Conservation (phyloP, 192 early-diverging fungal genomes). For the Umbelopsis sp. region DNA sequence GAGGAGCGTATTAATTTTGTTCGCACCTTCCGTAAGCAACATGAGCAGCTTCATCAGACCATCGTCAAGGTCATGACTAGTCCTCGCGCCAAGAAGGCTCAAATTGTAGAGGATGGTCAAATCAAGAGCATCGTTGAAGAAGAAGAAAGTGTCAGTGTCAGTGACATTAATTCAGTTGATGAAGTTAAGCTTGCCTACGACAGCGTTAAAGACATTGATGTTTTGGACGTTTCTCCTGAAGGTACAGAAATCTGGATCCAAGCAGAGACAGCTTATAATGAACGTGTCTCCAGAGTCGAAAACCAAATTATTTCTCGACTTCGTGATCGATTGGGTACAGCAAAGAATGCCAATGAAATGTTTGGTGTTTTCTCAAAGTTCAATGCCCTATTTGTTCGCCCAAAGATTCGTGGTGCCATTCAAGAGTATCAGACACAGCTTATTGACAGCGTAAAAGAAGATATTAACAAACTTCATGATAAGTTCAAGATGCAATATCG, state of each 20-base stretch:
- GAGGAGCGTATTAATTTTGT: slow-evolving; percentile 94
- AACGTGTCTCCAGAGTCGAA: slow-evolving; percentile 92
- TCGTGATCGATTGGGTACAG: slow-evolving; percentile 91
- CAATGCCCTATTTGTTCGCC: slow-evolving; percentile 98
- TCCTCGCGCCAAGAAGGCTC: slow-evolving; percentile 43
- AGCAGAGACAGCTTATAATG: slow-evolving; percentile 91
- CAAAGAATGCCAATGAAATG: slow-evolving; percentile 98
- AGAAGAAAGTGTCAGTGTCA: slow-evolving; percentile 53
- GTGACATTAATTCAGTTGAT: slow-evolving; percentile 78
- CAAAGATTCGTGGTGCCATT: slow-evolving; percentile 99
- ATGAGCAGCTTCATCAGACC: slow-evolving; percentile 97
- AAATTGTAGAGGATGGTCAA: slow-evolving; percentile 38
- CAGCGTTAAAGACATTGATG: slow-evolving; percentile 89
- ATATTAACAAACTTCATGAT: slow-evolving; percentile 92
- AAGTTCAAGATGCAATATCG: slow-evolving; percentile 94
- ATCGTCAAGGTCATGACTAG: slow-evolving; percentile 90
- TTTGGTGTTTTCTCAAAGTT: slow-evolving; percentile 99
- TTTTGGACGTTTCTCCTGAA: slow-evolving; percentile 91
- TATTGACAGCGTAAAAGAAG: slow-evolving; percentile 98
- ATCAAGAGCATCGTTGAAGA: slow-evolving; percentile 41
- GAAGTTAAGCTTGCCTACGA: slow-evolving; percentile 93
- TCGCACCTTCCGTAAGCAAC: slow-evolving; percentile 90
- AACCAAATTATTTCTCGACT: slow-evolving; percentile 95
- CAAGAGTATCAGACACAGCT: slow-evolving; percentile 99
- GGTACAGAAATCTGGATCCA: slow-evolving; percentile 93